Percentiles rank a stretch among this genome's conserved stretches.
These are phyloP conservation scores for Trichoderma virens DNA, from an alignment of 495 filamentous ascomycete genomes.

Conservation along the genomic window DNA sequence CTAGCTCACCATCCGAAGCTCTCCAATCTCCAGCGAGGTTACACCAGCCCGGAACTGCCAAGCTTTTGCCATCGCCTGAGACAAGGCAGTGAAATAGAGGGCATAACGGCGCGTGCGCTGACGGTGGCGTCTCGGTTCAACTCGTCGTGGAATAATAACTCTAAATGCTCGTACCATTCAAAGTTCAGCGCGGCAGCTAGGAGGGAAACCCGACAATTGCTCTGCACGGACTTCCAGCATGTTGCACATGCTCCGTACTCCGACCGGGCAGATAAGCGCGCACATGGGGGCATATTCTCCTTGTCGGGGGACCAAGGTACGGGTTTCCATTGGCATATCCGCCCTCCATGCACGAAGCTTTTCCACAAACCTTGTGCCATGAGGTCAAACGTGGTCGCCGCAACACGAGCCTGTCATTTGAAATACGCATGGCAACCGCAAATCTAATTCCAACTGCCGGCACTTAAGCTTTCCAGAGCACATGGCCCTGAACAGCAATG, in stretches of 20 bases:
- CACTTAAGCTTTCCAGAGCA: not conserved
- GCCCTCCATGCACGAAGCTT: no score
- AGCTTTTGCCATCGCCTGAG: not conserved
- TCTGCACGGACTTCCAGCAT: not conserved
- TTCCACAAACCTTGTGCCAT: no score
- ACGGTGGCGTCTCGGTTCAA: slow-evolving; percentile 7
- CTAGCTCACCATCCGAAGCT: not conserved
- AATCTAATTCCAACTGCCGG: not conserved
- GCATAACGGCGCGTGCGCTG: not conserved
- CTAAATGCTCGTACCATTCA: slow-evolving; percentile 3
- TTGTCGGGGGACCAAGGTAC: not conserved
- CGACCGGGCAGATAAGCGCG: slow-evolving; percentile 4
- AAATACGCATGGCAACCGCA: not conserved
- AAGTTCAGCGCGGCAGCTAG: not conserved
- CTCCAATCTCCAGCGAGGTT: not conserved
- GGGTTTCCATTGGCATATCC: no score
- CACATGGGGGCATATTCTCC: slow-evolving; percentile 1
- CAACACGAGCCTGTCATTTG: not conserved
- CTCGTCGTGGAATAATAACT: slow-evolving; percentile 1
- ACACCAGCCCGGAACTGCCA: not conserved
- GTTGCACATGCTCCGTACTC: not conserved
- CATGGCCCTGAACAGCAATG: no score
- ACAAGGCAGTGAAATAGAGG: not conserved
- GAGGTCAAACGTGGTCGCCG: no score
- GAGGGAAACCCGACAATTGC: not conserved